Conservation (phyloP, 345 rosid species). For the Hibiscus mutabilis region DNA sequence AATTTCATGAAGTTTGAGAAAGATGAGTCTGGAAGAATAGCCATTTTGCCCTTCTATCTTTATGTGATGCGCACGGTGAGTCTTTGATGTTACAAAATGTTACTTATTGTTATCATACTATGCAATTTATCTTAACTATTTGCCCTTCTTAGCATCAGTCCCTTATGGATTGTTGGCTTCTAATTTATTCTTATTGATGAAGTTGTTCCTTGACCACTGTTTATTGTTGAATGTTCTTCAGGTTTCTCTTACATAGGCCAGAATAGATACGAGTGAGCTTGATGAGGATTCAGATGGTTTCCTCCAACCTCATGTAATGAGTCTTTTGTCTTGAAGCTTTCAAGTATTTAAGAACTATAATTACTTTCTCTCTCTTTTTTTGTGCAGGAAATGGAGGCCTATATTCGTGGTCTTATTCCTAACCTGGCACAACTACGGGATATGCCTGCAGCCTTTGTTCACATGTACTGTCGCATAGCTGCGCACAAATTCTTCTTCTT, state of each 20-base stretch:
- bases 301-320: constrained; percentile 72
- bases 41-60: constrained; percentile 91
- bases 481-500: constrained; percentile 98
- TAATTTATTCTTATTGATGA: not conserved
- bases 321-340: not conserved
- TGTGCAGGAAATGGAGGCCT: constrained; percentile 90
- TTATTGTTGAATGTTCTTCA: constrained; percentile 28
- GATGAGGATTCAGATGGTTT: constrained; percentile 99
- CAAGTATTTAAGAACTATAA: not conserved
- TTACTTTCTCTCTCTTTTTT: constrained; percentile 11
- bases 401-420: constrained; percentile 91
- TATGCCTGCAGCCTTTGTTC: constrained; percentile 79
- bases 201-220: constrained; percentile 8
- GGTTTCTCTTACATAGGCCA: constrained; percentile 98
- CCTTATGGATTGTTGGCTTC: not conserved
- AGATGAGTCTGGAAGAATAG: constrained; percentile 98
- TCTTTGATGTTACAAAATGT: constrained; percentile 1
- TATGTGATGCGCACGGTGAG: constrained; percentile 99
- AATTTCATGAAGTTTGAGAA: constrained; percentile 99
- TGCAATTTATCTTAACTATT: not conserved
- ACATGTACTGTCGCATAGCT: constrained; percentile 95
- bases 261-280: constrained; percentile 99
- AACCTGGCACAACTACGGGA: constrained; percentile 91
- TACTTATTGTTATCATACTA: not conserved
- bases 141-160: not conserved